Evolutionary conservation across 176 grass and related monocot species (phyloP), one percentile per base, ranked within the genome.

Genomic region (Ensete ventricosum): DNA sequence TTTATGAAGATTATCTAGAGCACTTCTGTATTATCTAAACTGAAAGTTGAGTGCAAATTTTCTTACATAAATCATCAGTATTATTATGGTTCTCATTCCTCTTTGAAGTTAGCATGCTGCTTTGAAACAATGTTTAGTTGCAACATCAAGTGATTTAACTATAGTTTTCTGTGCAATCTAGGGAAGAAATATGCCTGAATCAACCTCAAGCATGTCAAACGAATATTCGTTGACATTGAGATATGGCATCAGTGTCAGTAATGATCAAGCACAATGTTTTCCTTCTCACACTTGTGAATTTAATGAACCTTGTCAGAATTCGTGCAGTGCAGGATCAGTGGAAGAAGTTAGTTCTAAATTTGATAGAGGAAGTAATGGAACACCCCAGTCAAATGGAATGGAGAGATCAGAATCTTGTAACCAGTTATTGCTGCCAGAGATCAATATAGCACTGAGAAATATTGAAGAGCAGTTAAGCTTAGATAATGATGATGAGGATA

Each of bases 281-380:
- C 80, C 77, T 13, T 73, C 82, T 50, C 80, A 75, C 78, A 79
- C 84, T 79, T 76, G 73, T 14, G 84, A 82, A 63, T 63, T 88
- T 69, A 81, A 58, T 82, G 81, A 49, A 49, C 78, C 48, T 52
- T 74, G 71, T 79, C 74, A 78, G n/a, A 86, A 52, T 52, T 88
- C 83, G 48, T 50, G 54, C 85, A 88, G 88, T 80, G 80, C 80
- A 27, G 86, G 73, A 76, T 94, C 88, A 22, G 73, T 14, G 0
- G 94, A 91, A 82, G 95, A 99, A 87, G 88, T 94, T 78, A 86
- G 81, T 87, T 99, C 96, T 76, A 78, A 71, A 54, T 83, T 78
- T 55, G 9, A 62, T 72, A 69, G 27, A 24, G 25, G 55, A 81
- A 86, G 77, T 34, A 26, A n/a, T 69, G 74, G 81, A 54, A 66